These are phyloP conservation scores for Aspergillus floridensis DNA, from an alignment of 2,329 filamentous ascomycete genomes.

Conservation along the genomic window DNA sequence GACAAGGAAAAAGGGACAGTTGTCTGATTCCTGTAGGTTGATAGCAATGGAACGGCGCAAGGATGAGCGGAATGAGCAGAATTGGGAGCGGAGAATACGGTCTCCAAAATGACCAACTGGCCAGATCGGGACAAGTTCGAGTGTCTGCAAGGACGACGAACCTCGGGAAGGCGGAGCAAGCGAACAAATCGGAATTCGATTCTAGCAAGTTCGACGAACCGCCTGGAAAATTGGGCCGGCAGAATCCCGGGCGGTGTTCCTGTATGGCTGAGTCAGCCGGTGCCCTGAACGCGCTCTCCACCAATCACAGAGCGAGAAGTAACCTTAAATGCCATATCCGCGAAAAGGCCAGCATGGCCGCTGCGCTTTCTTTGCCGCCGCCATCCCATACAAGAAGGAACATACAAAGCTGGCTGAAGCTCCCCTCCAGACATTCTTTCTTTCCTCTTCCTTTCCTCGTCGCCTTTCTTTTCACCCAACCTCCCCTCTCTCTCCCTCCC, in stretches of 20 bases:
- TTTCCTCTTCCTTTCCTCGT: conserved; percentile 19
- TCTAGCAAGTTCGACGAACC: conserved; percentile 35
- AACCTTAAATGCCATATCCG: conserved; percentile 30
- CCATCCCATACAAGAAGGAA: conserved; percentile 35
- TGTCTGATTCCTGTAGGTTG: background rate
- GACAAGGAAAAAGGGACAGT: background rate
- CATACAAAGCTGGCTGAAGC: conserved; percentile 25
- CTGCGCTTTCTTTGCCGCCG: conserved; percentile 30
- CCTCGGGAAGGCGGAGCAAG: background rate
- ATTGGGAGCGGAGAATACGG: too few relatives aligned
- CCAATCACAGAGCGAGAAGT: conserved; percentile 42
- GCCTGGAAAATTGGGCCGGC: conserved; percentile 10
- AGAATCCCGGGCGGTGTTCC: conserved; percentile 26
- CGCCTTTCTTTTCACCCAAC: conserved; percentile 12
- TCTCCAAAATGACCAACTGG: background rate
- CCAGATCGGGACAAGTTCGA: background rate
- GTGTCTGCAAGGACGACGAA: background rate
- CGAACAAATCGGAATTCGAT: conserved; percentile 10
- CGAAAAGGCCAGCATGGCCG: conserved; percentile 48
- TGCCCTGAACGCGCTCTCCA: conserved; percentile 15
- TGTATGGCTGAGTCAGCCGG: conserved; percentile 28
- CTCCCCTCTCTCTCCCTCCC: conserved; percentile 1
- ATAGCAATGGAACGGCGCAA: background rate
- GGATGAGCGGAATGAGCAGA: background rate
- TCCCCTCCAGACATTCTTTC: conserved; percentile 17